These are phyloP conservation scores for Exophiala viscosa DNA, from an alignment of 2,329 filamentous ascomycete species.

Conservation along the genomic window DNA sequence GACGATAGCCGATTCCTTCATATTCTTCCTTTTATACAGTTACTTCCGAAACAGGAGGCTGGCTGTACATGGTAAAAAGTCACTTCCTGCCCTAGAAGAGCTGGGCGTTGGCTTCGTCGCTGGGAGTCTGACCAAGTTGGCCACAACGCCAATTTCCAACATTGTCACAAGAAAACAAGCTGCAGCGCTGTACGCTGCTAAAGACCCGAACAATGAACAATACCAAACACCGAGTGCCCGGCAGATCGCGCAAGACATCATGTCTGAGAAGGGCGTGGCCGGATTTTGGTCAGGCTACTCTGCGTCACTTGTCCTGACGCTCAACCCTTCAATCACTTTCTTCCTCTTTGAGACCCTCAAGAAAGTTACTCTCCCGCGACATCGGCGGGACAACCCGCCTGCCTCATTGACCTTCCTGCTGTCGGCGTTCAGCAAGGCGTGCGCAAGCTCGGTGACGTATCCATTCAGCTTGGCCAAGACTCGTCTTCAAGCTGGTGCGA, in stretches of 20 bases:
- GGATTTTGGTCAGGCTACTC: slow-evolving; percentile 90
- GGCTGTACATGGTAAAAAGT: slow-evolving; percentile 34
- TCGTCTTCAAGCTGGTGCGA: slow-evolving; percentile 60
- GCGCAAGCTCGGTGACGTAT: slow-evolving; percentile 74
- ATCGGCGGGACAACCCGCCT: slow-evolving; percentile 52
- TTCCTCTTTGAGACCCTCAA: slow-evolving; percentile 73
- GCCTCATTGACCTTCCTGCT: slow-evolving; percentile 59
- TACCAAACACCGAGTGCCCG: slow-evolving; percentile 41
- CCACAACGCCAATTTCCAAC: slow-evolving; percentile 77
- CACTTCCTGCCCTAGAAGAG: slow-evolving; percentile 65
- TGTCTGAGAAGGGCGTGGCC: slow-evolving; percentile 63
- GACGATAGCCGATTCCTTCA: slow-evolving; percentile 69
- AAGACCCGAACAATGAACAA: slow-evolving; percentile 20
- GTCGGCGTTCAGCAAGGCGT: slow-evolving; percentile 73
- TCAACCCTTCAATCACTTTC: slow-evolving; percentile 85
- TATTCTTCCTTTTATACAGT: slow-evolving; percentile 82
- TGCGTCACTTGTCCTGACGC: slow-evolving; percentile 70
- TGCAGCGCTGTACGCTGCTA: slow-evolving; percentile 49
- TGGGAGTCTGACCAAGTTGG: slow-evolving; percentile 68
- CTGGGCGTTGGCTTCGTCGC: slow-evolving; percentile 69
- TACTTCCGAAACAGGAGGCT: slow-evolving; percentile 49
- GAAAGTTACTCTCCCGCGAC: slow-evolving; percentile 53
- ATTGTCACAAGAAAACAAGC: slow-evolving; percentile 80
- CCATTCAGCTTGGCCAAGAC: slow-evolving; percentile 84
- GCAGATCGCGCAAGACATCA: slow-evolving; percentile 63